Evolutionary conservation across 805 yeast species (phyloP), one percentile per base, ranked within the genome.

Genomic region (Suhomyces xylopsoci): DNA sequence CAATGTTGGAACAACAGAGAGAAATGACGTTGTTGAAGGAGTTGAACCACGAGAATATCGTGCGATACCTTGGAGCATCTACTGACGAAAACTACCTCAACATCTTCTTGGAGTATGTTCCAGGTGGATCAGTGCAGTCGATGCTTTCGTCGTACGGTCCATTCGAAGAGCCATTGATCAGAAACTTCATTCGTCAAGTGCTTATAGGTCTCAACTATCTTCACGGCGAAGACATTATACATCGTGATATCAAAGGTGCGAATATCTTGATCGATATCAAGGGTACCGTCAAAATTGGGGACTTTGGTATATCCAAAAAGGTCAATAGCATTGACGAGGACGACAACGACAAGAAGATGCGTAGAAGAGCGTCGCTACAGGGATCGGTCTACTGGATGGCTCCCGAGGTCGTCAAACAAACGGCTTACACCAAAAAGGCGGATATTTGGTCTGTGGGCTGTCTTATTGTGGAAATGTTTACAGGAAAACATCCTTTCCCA

Each of bases 331-430:
- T 54, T 20, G 57, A 56, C 14, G 67, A 62, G 40, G 66, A 62
- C 45, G 71, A 67, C 40, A 62, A 61, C 25, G 42, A 38, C 15
- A 48, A 17, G 30, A 70, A 69, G 59, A 63, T 69, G n/a, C 66
- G 74, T 12, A 68, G 77, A 51, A 80, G 97, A 44, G 92, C 89
- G 1, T 90, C 97, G 0, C 71, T 90, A 50, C 97, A 93, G 69
- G 99, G 99, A 0, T 90, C 97, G 45, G 77, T 93, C 0, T 94
- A 87, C 65, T 94, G 99, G 98, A 94, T 94, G 99, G 98, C 99
- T 0, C 99, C 99, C 0, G 99, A 94, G 66, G 98, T 94, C 7
- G 98, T 94, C 15, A 90, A 91, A 62, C 97, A 92, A 64, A 85
- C 89, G 1, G 89, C 91, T 0, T 89, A 93, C 50, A 93, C 98